Evolutionary conservation across 179 eudicot species (phyloP).

Genomic region (Vitellaria paradoxa): DNA sequence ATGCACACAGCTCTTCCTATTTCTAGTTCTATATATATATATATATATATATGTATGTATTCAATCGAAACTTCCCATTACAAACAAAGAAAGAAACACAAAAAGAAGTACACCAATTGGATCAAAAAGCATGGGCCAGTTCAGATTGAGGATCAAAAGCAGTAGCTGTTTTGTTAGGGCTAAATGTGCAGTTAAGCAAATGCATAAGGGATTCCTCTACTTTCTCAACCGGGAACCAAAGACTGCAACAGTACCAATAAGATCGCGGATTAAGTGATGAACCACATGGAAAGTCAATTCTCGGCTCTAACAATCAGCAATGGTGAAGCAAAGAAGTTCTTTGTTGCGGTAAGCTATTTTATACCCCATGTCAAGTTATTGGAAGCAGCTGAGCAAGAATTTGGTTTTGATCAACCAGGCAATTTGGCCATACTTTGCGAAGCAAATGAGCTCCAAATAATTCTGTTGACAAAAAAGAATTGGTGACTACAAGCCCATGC

Average conservation of each 20-base stretch:
- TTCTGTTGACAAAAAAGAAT: constrained; percentile 12
- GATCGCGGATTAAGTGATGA: neutral
- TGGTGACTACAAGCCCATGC: neutral
- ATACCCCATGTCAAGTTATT: constrained; percentile 26
- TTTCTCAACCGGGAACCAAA: neutral
- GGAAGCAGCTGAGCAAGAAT: constrained; percentile 24
- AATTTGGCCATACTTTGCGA: constrained; percentile 27
- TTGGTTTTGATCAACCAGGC: constrained; percentile 26
- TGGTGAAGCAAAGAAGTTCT: constrained; percentile 20
- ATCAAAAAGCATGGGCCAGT: neutral
- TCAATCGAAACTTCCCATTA: neutral
- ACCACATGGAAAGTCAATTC: constrained; percentile 15
- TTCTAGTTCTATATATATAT: neutral
- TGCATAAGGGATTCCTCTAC: constrained; percentile 1
- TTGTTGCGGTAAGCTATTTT: constrained; percentile 15
- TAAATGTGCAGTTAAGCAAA: neutral
- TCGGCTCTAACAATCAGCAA: constrained; percentile 16
- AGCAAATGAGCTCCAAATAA: constrained; percentile 22
- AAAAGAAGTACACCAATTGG: neutral
- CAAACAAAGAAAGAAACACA: constrained; percentile 9
- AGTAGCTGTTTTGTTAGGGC: constrained; percentile 7
- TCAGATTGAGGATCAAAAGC: constrained; percentile 1
- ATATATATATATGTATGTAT: neutral
- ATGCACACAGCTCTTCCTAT: neutral
- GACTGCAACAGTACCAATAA: neutral